Evolutionary conservation across 768 basidiomycete genomes (phyloP), one percentile per base, ranked within the genome.

Genomic region (Phylloporus arenicola): DNA sequence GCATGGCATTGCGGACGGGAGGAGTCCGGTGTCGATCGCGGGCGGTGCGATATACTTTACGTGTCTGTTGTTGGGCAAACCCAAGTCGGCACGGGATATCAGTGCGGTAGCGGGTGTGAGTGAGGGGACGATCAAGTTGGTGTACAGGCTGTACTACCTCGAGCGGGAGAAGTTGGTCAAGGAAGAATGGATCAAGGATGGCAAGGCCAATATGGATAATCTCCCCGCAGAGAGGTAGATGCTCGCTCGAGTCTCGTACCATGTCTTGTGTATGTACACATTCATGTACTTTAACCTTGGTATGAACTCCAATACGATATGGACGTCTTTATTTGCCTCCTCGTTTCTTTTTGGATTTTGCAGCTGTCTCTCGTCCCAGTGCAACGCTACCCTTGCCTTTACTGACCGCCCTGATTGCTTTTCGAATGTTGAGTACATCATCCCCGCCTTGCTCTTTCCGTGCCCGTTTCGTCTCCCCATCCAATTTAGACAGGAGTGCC

Each of bases 11-110:
- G 92, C 93, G 30, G 92, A 93, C 63, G 96, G 96, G 22, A 77
- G 96, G 54, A 91, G 85, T 60, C 95, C 95, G 1, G 89, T 97
- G 45, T 96, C 96, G n/a, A 93, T 99, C 57, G 96, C 95, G n/a
- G 91, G 92, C 37, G 92, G 91, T 35, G 90, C 92, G 17, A 92
- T 99, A 52, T 92, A 88, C 72, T 97, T 98, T 70, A 89, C 90
- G 27, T 89, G 88, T 62, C 77, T 85, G 57, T 64, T 97, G 38
- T 75, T 94, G 60, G 90, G 86, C 47, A 81, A 82, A 60, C 61
- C 72, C 24, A 91, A 89, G 69, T 77, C 82, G 20, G 78, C 86
- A 43, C 83, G 83, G 69, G 92, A 97, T 62, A 93, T 99, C 62
- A 88, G 88, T 55, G 73, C 76, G 14, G 91, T 97, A 11, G 94